Base-by-base conservation (phyloP, 768 basidiomycete species). In the Mrakia frigida region DNA sequence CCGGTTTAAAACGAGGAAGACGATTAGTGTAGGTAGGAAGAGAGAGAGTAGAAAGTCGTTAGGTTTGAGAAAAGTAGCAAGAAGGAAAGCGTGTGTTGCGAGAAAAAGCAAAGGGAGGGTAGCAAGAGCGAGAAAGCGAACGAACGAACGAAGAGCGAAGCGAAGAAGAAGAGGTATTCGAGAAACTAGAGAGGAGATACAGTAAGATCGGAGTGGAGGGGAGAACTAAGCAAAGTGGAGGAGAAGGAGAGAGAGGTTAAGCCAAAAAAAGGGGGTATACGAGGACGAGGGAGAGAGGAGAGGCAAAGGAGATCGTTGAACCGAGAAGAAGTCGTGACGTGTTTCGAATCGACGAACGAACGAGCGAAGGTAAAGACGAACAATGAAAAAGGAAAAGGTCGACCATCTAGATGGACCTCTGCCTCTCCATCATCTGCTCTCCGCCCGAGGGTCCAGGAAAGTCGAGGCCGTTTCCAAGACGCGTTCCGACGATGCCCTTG, bases 121-220 rank as follows among this genome's bases (percentile, higher is more conserved):
- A 28, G 61, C 43, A 50, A 50, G 46, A 50, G 46, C n/a, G n/a
- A n/a, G n/a, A n/a, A 25, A 35, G 4, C 21, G 63, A 65, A 65
- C 14, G 37, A 65, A 65, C 0, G 23, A 5, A 67, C 6, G 39
- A 56, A 50, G 10, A 52, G 74, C 50, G 41, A 65, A 50, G 41
- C 46, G 46, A 50, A 50, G 46, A 50, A 50, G 16, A 52, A 46
- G 63, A 37, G 50, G n/a, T 68, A 25, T 28, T 28, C 25, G 37
- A 67, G 39, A n/a, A n/a, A n/a, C n/a, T n/a, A n/a, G n/a, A 35
- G 67, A 69, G 50, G 37, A 50, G 63, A 33, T 37, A 70, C 68
- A 68, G 31, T 37, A 69, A 33, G 60, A 25, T 18, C 37, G 35
- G 70, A 53, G 56, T 37, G 67, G 28, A 61, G 25, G 46, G 52